phyloP scores from a whole-genome alignment of 164 flowering plant species.

The Warburgia ugandensis region DNA sequence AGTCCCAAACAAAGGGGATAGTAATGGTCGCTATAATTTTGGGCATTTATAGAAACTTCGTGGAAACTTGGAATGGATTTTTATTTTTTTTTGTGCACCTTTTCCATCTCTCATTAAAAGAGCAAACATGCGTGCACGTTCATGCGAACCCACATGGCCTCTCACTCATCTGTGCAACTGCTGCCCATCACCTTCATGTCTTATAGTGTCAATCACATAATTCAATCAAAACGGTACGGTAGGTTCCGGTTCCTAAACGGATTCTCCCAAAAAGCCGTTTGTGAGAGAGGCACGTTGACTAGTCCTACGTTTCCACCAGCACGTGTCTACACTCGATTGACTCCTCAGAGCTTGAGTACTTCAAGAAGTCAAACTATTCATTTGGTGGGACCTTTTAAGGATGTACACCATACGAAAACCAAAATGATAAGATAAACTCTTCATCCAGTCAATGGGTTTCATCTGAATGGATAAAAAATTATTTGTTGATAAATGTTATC shows the following conservation, averaged over 20 bases:
- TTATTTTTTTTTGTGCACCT: slow-evolving; percentile 7
- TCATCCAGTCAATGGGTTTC: neutral
- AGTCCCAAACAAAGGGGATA: neutral
- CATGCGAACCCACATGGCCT: slow-evolving; percentile 50
- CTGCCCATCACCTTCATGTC: slow-evolving; percentile 11
- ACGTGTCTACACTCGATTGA: too few relatives aligned
- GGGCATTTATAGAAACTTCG: slow-evolving; percentile 1
- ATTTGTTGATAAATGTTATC: neutral
- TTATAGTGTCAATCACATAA: slow-evolving; percentile 1
- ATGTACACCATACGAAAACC: too few relatives aligned
- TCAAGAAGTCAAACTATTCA: too few relatives aligned
- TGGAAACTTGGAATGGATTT: neutral
- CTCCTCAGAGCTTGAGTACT: too few relatives aligned
- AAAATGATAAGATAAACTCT: neutral
- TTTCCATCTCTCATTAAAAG: neutral
- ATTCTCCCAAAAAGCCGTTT: neutral
- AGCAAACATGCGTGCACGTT: slow-evolving; percentile 41
- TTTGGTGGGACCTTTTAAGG: too few relatives aligned
- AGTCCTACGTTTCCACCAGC: too few relatives aligned
- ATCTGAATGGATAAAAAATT: neutral
- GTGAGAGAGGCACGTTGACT: too few relatives aligned
- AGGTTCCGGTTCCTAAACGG: neutral
- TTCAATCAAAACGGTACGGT: slow-evolving; percentile 1
- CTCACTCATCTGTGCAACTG: slow-evolving; percentile 28
- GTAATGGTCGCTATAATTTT: neutral